Evolutionary conservation across 139 green algal genomes (phyloP).

Genomic region (Chlorokybus atmophyticus): DNA sequence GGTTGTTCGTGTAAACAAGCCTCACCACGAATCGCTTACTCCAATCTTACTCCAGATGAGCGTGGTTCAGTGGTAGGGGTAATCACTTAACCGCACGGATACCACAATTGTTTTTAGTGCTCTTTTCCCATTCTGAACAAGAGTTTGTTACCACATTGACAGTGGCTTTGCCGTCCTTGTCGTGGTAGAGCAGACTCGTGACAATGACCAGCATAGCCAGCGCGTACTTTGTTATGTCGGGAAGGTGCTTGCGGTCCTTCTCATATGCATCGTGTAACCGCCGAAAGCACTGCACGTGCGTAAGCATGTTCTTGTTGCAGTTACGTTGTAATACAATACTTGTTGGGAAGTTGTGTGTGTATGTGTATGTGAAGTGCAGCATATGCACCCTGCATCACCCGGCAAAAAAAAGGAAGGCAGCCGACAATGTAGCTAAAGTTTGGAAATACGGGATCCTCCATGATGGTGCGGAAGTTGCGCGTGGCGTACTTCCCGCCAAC

Average conservation of each 20-base stretch:
- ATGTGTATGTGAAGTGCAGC: neutral
- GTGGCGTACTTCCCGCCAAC: no score
- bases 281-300: slow-evolving; percentile 8
- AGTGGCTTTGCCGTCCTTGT: neutral
- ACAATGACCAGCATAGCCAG: neutral
- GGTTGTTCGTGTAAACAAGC: no score
- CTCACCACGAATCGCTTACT: no score
- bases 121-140: slow-evolving; percentile 6
- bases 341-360: neutral
- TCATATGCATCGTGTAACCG: slow-evolving; percentile 8
- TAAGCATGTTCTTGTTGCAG: no score
- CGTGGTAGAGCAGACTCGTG: neutral
- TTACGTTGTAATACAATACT: no score
- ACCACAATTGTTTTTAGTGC: slow-evolving; percentile 3
- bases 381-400: no score
- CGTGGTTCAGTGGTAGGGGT: slow-evolving; percentile 1
- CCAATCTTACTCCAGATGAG: no score
- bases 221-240: slow-evolving; percentile 7
- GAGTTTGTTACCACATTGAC: no score
- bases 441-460: no score
- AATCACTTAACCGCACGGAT: neutral
- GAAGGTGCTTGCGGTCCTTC: slow-evolving; percentile 9
- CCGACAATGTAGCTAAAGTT: no score
- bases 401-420: no score
- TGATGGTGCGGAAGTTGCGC: no score